Base-by-base conservation (phyloP, 139 green algal species). In the Zygnema circumcarinatum region DNA sequence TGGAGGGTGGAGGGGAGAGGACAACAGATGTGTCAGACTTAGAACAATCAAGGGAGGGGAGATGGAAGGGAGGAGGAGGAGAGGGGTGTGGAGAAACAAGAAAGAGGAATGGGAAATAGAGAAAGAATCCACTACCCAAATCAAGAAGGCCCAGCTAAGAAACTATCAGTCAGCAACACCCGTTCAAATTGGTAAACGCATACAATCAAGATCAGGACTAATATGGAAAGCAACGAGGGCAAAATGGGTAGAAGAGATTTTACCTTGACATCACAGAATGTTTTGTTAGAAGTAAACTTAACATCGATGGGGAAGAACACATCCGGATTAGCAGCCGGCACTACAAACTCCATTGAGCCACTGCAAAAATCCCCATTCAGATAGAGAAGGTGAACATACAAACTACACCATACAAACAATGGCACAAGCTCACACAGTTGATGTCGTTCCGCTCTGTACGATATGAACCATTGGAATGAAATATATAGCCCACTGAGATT, bases 231-330 rank as follows among this genome's bases (percentile, higher is more conserved):
- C 29, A 29, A n/a, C n/a, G n/a, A n/a, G n/a, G n/a, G n/a, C n/a
- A n/a, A n/a, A n/a, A n/a, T n/a, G n/a, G n/a, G n/a, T n/a, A n/a
- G n/a, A n/a, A n/a, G n/a, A n/a, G n/a, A 62, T 16, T 25, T 62
- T 62, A 98, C 87, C 38, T 87, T 88, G 53, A 98, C 87, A 80
- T 97, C 94, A 85, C 95, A 98, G 52, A 98, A 90, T 0, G 95
- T 97, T 35, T 91, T 90, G 41, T 85, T 90, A 39, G 93, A 90
- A 11, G 85, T 92, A 92, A 98, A 98, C 68, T 83, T 84, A 33
- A 96, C 93, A 79, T 98, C 94, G 0, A 99, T 94, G 2, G 97
- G 97, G 94, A 98, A 99, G 93, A 99, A 98, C 1, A 83, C 73
- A 31, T 96, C 94, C 0, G 94, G 29, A 82, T 96, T 92, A 3